These are phyloP conservation scores for Phytophthora macrochlamydospora DNA, from an alignment of 352 stramenopile species.

Conservation along the genomic window DNA sequence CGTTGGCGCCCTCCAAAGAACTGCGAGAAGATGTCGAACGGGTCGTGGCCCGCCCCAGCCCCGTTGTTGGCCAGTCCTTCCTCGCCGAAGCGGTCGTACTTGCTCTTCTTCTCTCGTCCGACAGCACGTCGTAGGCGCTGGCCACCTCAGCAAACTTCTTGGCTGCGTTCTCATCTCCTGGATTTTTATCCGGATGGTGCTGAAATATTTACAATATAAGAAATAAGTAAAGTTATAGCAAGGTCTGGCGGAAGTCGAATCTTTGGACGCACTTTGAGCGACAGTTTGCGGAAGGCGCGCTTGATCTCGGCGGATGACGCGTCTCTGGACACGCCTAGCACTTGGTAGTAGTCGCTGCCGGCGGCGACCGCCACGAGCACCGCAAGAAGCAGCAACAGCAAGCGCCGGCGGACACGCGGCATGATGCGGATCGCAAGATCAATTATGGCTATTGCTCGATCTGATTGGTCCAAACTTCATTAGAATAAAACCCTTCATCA, in stretches of 20 bases:
- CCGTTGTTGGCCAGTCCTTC: slow-evolving; percentile 69
- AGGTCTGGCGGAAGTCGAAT: too few species aligned
- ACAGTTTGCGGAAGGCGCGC: slow-evolving; percentile 87
- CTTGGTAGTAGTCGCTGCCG: slow-evolving; percentile 74
- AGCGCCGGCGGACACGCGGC: slow-evolving; percentile 23
- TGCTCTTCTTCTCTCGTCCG: slow-evolving; percentile 86
- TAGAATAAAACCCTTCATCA: too few species aligned
- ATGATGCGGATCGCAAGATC: slow-evolving; percentile 26
- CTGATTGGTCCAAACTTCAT: too few species aligned
- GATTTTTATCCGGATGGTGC: slow-evolving; percentile 92
- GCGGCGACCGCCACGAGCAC: slow-evolving; percentile 28
- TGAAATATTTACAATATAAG: slow-evolving; percentile 11
- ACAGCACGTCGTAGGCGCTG: slow-evolving; percentile 91
- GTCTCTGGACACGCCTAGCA: slow-evolving; percentile 67
- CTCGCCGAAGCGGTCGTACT: slow-evolving; percentile 93
- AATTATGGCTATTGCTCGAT: background rate
- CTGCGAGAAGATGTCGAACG: slow-evolving; percentile 84
- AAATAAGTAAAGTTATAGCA: background rate
- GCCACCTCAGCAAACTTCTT: slow-evolving; percentile 90
- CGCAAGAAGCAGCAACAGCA: slow-evolving; percentile 38
- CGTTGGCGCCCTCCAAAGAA: slow-evolving; percentile 62
- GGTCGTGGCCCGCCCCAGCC: slow-evolving; percentile 63
- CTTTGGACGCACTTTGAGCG: slow-evolving; percentile 66
- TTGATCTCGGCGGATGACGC: slow-evolving; percentile 79
- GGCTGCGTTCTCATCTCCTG: slow-evolving; percentile 78